Evolutionary conservation across 306 rosid species (phyloP).

Genomic region (Prosopis cineraria): DNA sequence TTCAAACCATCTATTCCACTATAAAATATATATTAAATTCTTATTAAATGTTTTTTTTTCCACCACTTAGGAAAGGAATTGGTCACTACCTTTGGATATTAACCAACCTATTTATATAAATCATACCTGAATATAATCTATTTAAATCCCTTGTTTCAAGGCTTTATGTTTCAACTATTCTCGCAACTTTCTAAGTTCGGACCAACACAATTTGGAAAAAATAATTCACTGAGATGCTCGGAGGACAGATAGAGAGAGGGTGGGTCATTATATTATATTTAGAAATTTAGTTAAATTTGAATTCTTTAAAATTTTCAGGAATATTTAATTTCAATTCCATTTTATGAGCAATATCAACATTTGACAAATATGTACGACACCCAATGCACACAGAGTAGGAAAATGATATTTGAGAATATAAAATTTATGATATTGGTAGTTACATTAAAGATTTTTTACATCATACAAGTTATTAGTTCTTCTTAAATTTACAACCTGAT

Average conservation of each 20-base stretch:
- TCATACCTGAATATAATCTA: background rate
- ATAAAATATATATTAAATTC: background rate
- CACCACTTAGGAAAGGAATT: background rate
- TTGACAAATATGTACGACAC: background rate
- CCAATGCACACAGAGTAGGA: background rate
- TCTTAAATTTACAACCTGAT: background rate
- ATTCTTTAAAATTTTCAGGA: background rate
- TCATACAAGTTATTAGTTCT: background rate
- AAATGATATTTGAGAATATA: background rate
- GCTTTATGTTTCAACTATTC: background rate
- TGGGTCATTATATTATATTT: background rate
- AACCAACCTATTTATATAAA: background rate
- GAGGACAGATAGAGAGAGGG: too few relatives aligned
- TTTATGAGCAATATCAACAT: background rate
- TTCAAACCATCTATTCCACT: background rate
- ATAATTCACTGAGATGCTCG: background rate
- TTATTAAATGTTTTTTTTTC: background rate
- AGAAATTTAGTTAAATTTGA: background rate
- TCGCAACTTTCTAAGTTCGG: background rate
- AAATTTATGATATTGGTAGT: background rate
- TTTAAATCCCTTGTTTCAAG: background rate
- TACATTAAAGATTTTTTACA: background rate
- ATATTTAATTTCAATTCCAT: background rate
- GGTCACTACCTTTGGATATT: background rate
- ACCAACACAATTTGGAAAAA: background rate